Conservation (phyloP, 768 basidiomycete species). For the Phylloporus sp. region DNA sequence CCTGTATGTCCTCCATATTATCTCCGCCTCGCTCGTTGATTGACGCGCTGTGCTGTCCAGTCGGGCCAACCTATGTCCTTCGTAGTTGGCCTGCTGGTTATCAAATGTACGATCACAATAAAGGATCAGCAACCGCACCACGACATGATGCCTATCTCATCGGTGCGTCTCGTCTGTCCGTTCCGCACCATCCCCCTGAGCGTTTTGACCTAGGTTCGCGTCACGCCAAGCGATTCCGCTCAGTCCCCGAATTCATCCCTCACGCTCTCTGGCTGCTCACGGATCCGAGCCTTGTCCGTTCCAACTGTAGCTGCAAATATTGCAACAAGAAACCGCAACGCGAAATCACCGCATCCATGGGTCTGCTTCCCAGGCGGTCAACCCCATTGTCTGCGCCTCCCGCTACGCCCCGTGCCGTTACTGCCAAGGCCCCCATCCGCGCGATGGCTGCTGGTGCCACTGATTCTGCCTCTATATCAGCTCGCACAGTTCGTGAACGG, state of each 20-base stretch:
- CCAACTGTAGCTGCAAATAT: constrained; percentile 70
- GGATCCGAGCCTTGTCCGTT: constrained; percentile 43
- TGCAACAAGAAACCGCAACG: constrained; percentile 65
- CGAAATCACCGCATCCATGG: constrained; percentile 61
- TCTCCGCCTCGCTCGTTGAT: background rate
- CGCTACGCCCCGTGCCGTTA: constrained; percentile 9
- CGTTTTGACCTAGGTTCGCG: constrained; percentile 34
- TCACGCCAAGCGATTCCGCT: constrained; percentile 57
- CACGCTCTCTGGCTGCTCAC: constrained; percentile 76
- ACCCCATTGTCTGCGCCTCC: constrained; percentile 30
- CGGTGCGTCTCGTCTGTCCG: constrained; percentile 40
- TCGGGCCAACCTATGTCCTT: constrained; percentile 53
- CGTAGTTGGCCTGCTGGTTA: constrained; percentile 64
- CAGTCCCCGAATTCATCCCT: constrained; percentile 79
- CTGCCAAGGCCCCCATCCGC: constrained; percentile 7
- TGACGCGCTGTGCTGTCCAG: constrained; percentile 3
- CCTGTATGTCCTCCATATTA: constrained; percentile 37
- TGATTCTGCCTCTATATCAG: constrained; percentile 9
- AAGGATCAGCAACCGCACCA: constrained; percentile 48
- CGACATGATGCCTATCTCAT: constrained; percentile 77
- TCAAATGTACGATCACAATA: constrained; percentile 69
- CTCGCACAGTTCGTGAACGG: constrained; percentile 20
- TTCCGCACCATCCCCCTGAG: background rate
- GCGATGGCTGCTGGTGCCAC: constrained; percentile 12
- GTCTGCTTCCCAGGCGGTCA: constrained; percentile 35